Evolutionary conservation across 2,329 filamentous ascomycete genomes (phyloP), one percentile per base, ranked within the genome.

Genomic region (Claviceps arundinis): DNA sequence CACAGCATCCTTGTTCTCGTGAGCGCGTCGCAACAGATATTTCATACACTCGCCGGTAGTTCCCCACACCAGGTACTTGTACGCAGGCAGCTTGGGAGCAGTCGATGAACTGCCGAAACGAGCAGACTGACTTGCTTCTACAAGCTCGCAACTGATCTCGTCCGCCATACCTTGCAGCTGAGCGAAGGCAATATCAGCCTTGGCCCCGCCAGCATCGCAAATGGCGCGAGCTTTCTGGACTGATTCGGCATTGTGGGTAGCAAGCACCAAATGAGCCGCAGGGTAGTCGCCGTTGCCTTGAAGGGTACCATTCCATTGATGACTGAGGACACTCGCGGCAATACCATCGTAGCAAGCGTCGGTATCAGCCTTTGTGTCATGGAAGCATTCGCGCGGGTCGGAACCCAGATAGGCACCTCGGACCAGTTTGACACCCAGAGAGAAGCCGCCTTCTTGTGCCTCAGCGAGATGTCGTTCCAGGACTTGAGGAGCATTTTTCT

Each of bases 111-210:
- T 57, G 45, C 56, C 56, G 49, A 58, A 55, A 16, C 61, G 56
- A 40, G 66, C 62, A 3, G 62, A 59, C 50, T 62, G 61, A 50
- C 63, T 61, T 9, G 68, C 67, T 56, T 70, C 65, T 37, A 70
- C 66, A 14, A 84, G 68, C 63, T 81, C 78, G 63, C 80, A 83
- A 64, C 84, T 89, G 50, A 97, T 82, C 64, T 96, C 90, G 60
- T 97, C 91, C 1, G 91, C 91, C 91, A 97, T 97, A 42, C 91
- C 90, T 71, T 91, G 86, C 1, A 96, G 78, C 70, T 96, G 90
- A 2, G 86, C 72, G 47, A 70, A 73, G 0, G 67, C 65, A 44
- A 72, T 61, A 24, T 64, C 63, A 0, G 66, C 68, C 61, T 67
- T 68, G 56, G 70, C 69, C 8, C 61, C 62, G 13, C 70, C 70